Evolutionary conservation across 164 flowering plant genomes (phyloP), one percentile per base, ranked within the genome.

Genomic region (Protea cynaroides): DNA sequence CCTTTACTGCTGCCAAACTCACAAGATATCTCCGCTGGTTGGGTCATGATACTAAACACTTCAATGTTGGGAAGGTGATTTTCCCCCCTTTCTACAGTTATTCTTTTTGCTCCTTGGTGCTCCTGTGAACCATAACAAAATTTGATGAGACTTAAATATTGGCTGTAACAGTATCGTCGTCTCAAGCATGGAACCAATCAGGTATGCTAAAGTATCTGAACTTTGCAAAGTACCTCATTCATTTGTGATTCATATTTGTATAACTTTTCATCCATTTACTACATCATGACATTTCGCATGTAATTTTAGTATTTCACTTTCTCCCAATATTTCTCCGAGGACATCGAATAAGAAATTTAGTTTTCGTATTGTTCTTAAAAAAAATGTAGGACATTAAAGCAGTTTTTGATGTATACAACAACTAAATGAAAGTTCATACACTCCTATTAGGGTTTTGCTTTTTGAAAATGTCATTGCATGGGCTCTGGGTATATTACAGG

Each of bases 11-110:
- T 22, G 97, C 88, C 62, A 94, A 94, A 74, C 90, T 94, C 63
- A 94, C 99, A 25, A 81, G 97, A 76, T 94, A 94, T 79, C 96
- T 94, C 60, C 95, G 97, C 14, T 91, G 99, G 99, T 79, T 94
- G 77, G 99, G 99, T 67, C 99, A 94, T 80, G 93, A 88, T 58
- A 94, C 99, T 61, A 94, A 94, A 68, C 97, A 94, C 71, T 94
- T 94, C 80, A 91, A 94, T 86, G 97, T 94, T 76, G 99, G 99
- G 65, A 94, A 94, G 97, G 99, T 89, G 54, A 59, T 57, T 23
- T 56, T 13, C 38, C 22, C 22, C 15, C 23, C 7, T 29, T 58
- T 8, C 6, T 21, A 19, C 50, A 12, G 15, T 0, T 59, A 10
- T 57, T 50, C 15, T 58, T 53, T 38, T 14, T 58, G n/a, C 56